Evolutionary conservation across 371 early-diverging fungal species (phyloP), one percentile per base, ranked within the genome.

Genomic region (Zychaea mexicana): DNA sequence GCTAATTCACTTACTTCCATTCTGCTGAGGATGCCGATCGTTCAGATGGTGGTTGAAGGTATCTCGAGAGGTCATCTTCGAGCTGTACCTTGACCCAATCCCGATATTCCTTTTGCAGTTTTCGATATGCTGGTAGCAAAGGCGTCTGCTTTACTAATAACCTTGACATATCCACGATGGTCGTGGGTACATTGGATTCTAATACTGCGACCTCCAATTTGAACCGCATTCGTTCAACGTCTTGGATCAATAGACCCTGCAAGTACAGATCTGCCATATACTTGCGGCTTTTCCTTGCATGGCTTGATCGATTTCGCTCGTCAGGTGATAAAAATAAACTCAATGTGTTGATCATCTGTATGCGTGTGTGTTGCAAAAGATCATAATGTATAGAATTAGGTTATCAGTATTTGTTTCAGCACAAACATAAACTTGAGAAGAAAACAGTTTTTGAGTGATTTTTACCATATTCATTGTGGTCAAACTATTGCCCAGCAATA

Each of bases 381-480:
- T n/a, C n/a, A n/a, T n/a, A n/a, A n/a, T n/a, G n/a, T n/a, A n/a
- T n/a, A n/a, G n/a, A n/a, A n/a, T n/a, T n/a, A n/a, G n/a, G n/a
- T n/a, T n/a, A n/a, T n/a, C n/a, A n/a, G n/a, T n/a, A n/a, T n/a
- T n/a, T n/a, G n/a, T n/a, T n/a, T n/a, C n/a, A n/a, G n/a, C n/a
- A n/a, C n/a, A n/a, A n/a, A n/a, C n/a, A n/a, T n/a, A n/a, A n/a
- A n/a, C n/a, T n/a, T n/a, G n/a, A n/a, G n/a, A n/a, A n/a, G n/a
- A n/a, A n/a, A n/a, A n/a, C n/a, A n/a, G n/a, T 33, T 33, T 33
- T 33, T 55, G 0, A 10, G 21, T 2, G 13, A 38, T 42, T 36
- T 26, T 38, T 73, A 83, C 87, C 82, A 77, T 81, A 59, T 86
- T 86, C 81, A 86, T 83, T n/a, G 77, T 79, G 5, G 82, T 80